Evolutionary conservation across 495 filamentous ascomycete genomes (phyloP), one percentile per base, ranked within the genome.

Genomic region (Podospora pseudoanserina): DNA sequence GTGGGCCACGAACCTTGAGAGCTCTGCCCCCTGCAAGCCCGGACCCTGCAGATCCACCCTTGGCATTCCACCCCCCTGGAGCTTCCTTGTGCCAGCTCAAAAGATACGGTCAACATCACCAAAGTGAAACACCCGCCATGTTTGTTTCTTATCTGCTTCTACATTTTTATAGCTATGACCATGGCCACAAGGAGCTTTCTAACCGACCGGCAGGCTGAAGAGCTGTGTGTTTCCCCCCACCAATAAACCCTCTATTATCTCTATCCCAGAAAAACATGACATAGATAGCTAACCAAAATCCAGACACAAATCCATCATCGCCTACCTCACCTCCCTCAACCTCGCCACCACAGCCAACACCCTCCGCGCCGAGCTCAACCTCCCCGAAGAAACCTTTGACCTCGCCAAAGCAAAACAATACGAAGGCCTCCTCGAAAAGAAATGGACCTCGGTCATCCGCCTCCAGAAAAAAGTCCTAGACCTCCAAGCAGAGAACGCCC

Each of bases 401-500:
- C 85, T 88, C 59, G 80, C 84, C 19, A 92, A 89, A 23, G 79
- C 85, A 61, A 93, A 93, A 82, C 94, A 92, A 80, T 96, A 95
- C 79, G 91, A 93, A 73, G 88, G 89, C 15, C 76, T 96, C 32
- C 77, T 96, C 74, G 93, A 95, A 83, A 94, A 93, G 81, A 96
- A 96, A 81, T 96, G 93, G 92, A 96, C 92, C 28, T 91, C 89
- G 70, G 89, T 93, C 5, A 90, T 94, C 68, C 85, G 92, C 57
- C 78, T 96, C 74, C 92, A 96, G 79, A 94, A 91, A 79, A 96
- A 92, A 92, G 93, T 97, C 72, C 91, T 96, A 87, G 93, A 97
- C 64, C 86, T 97, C 20, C 94, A 97, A 80, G 82, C 88, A 54
- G 86, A 86, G 72, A 87, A 88, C 70, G 69, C 82, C 20, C 79